Evolutionary conservation across 352 stramenopile genomes (phyloP), one percentile per base, ranked within the genome.

Genomic region (Peronospora farinosa): DNA sequence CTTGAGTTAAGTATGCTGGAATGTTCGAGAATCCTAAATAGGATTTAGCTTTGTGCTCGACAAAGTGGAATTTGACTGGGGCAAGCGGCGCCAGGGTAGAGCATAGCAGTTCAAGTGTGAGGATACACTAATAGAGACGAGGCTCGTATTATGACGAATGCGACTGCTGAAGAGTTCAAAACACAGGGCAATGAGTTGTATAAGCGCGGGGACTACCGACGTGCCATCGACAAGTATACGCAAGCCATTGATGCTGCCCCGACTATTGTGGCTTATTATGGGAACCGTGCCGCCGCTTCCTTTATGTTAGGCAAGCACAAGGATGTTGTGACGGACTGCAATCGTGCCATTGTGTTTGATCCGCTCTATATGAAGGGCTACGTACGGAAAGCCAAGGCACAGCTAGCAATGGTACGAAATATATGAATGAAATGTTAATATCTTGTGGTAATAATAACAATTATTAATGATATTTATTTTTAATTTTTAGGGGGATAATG

Each of bases 271-370:
- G 71, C 82, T 23, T 94, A 88, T 57, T 96, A 96, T 49, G 88
- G 78, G 46, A 97, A 97, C 63, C 80, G 90, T 40, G 86, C 90
- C 11, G 90, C 90, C 25, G 90, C 89, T 21, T 84, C 73, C 44
- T 88, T 96, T 52, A 97, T 97, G 89, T 54, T 96, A 36, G 66
- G 67, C 59, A 80, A 92, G 56, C 83, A 91, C 69, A 82, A 95
- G 54, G 86, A 97, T 46, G 86, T 89, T 35, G 70, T 97, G 44
- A 78, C 74, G 52, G 90, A 97, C 67, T 96, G 87, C 65, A 88
- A 96, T 60, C 72, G 67, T 31, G 87, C 88, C 23, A 84, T 97
- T 25, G 69, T 90, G n/a, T 85, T 96, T 35, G 85, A 97, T 57
- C 72, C 78, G 37, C 79, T 75, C 15, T 96, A 90, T 51, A 81